Conservation (phyloP, 192 early-diverging fungal genomes). For the Backusella tarrabulga region DNA sequence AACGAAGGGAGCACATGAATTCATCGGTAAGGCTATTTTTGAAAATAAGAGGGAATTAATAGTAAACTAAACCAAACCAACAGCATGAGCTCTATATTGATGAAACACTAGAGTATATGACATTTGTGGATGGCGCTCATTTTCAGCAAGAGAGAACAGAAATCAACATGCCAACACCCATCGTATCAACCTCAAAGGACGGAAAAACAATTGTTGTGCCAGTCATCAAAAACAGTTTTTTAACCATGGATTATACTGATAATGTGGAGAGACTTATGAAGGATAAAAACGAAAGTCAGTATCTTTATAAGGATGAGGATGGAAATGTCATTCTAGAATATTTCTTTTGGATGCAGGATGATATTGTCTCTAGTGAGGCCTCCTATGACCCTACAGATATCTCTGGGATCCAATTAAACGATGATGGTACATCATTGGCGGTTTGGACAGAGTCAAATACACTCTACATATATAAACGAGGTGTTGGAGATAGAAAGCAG, state of each 20-base stretch:
- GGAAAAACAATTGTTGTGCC: conserved; percentile 12
- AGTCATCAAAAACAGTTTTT: conserved; percentile 13
- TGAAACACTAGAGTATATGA: conserved; percentile 24
- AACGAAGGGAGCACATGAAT: background rate
- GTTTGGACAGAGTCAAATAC: conserved; percentile 30
- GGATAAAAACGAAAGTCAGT: background rate
- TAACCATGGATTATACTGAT: conserved; percentile 23
- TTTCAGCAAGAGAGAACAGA: conserved; percentile 24
- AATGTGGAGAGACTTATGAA: conserved; percentile 3
- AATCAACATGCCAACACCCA: conserved; percentile 4
- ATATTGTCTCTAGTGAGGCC: background rate
- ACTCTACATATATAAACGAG: conserved; percentile 34
- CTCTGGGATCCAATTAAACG: conserved; percentile 19
- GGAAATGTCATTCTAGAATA: conserved; percentile 19
- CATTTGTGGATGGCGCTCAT: conserved; percentile 25
- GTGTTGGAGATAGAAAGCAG: conserved; percentile 14
- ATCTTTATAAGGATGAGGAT: conserved; percentile 11
- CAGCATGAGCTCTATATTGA: conserved; percentile 15
- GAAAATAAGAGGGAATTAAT: background rate
- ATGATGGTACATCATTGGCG: conserved; percentile 21
- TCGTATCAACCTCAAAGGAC: conserved; percentile 6
- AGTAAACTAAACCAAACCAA: background rate
- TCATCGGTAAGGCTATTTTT: background rate
- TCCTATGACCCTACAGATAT: conserved; percentile 11
- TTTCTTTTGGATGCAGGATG: conserved; percentile 11